A percentile compares a stretch with the other conserved stretches of the same genome.
Conservation (phyloP, 1,284 basidiomycete species). For the Ceratobasidium sp. region DNA sequence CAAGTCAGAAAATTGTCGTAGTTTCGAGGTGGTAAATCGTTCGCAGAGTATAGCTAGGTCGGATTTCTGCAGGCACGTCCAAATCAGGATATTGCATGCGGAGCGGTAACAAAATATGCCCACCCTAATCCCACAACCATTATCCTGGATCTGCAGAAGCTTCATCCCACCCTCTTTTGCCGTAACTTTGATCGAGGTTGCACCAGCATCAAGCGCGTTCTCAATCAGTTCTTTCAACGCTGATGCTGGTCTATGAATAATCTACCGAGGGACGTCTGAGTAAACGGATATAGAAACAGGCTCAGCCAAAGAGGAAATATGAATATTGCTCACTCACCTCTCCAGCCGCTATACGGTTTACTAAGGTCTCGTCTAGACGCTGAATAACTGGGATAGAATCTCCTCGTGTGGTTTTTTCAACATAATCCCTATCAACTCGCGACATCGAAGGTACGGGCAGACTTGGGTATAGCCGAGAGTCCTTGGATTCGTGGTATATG, state of each 20-base stretch:
- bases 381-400: constrained; percentile 61
- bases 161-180: constrained; percentile 98
- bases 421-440: constrained; percentile 12
- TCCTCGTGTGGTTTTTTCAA: not conserved
- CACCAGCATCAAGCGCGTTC: constrained; percentile 93
- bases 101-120: constrained; percentile 51
- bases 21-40: constrained; percentile 95
- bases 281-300: constrained; percentile 3
- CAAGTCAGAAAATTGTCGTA: constrained; percentile 89
- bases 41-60: constrained; percentile 94
- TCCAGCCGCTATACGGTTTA: constrained; percentile 73
- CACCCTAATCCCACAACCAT: constrained; percentile 93
- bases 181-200: constrained; percentile 87
- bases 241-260: constrained; percentile 95
- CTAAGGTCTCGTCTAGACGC: constrained; percentile 76
- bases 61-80: constrained; percentile 60
- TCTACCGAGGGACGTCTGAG: constrained; percentile 64
- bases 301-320: not conserved
- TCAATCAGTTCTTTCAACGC: constrained; percentile 97
- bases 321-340: constrained; percentile 59
- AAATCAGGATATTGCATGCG: not conserved
- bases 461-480: not conserved
- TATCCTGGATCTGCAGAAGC: constrained; percentile 95
- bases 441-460: constrained; percentile 19
- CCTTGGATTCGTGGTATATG: not conserved